Conservation (phyloP, 2,329 filamentous ascomycete species). For the Trichoderma sp. region DNA sequence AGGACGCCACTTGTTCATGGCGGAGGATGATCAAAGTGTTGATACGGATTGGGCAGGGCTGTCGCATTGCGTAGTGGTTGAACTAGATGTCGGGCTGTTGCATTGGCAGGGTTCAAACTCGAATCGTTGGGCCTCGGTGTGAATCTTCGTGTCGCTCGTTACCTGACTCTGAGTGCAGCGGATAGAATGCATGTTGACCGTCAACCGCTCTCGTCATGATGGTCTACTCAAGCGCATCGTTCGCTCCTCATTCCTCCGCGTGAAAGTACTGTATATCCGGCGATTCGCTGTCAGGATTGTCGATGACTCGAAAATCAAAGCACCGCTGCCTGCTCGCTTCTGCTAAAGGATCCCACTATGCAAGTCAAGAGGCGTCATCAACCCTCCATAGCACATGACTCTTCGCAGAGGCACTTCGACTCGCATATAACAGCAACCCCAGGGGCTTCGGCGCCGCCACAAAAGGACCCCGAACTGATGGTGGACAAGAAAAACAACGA, state of each 20-base stretch:
- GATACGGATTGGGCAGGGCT: too few relatives aligned
- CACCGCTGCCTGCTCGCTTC: constrained; percentile 1
- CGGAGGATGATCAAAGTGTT: background rate
- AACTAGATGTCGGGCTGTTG: too few relatives aligned
- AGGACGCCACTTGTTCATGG: background rate
- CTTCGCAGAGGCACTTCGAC: background rate
- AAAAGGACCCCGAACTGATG: constrained; percentile 16
- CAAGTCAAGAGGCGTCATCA: too few relatives aligned
- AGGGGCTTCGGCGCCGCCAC: constrained; percentile 14
- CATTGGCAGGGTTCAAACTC: too few relatives aligned
- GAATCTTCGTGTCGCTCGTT: too few relatives aligned
- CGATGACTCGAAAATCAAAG: background rate
- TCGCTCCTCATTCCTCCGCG: background rate
- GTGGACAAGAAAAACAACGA: background rate
- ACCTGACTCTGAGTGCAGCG: too few relatives aligned
- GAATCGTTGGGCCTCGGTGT: too few relatives aligned
- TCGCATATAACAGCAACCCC: background rate
- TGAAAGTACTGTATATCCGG: background rate
- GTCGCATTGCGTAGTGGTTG: too few relatives aligned
- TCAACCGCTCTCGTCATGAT: background rate
- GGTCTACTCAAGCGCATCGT: accelerated
- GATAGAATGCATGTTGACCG: background rate
- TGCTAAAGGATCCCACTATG: too few relatives aligned
- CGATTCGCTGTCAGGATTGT: background rate
- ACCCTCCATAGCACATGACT: too few relatives aligned